phyloP scores from a whole-genome alignment of 208 protist genomes.

The Leishmania tarentolae region DNA sequence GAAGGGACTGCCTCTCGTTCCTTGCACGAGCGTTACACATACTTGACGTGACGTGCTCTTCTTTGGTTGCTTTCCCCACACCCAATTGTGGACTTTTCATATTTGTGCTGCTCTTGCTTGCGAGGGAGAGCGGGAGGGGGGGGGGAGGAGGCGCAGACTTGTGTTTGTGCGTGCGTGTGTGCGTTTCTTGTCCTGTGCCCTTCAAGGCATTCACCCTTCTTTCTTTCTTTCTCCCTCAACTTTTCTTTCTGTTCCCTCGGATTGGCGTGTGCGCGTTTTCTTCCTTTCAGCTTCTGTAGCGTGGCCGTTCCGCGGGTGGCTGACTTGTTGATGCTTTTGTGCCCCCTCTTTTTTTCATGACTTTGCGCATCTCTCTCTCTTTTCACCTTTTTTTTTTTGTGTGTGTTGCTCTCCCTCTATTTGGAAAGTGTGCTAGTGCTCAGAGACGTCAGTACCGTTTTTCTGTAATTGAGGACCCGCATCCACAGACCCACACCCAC shows the following conservation, averaged over 20 bases:
- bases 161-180: background rate
- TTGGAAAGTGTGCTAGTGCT: background rate
- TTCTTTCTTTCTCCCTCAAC: background rate
- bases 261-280: background rate
- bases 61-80: background rate
- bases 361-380: background rate
- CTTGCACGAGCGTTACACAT: background rate
- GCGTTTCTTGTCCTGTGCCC: no score
- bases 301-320: background rate
- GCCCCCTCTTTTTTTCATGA: background rate
- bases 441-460: background rate
- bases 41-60: background rate
- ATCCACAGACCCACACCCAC: background rate
- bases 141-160: background rate
- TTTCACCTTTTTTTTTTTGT: background rate
- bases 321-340: conserved; percentile 4
- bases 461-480: background rate
- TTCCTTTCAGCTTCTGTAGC: background rate
- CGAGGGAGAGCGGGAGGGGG: no score
- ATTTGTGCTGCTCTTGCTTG: background rate
- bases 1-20: background rate
- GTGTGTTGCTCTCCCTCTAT: background rate
- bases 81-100: background rate
- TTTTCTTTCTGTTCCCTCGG: background rate
- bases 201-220: background rate